Base-by-base conservation (phyloP, 768 basidiomycete species). In the Kondoa malvinella region DNA sequence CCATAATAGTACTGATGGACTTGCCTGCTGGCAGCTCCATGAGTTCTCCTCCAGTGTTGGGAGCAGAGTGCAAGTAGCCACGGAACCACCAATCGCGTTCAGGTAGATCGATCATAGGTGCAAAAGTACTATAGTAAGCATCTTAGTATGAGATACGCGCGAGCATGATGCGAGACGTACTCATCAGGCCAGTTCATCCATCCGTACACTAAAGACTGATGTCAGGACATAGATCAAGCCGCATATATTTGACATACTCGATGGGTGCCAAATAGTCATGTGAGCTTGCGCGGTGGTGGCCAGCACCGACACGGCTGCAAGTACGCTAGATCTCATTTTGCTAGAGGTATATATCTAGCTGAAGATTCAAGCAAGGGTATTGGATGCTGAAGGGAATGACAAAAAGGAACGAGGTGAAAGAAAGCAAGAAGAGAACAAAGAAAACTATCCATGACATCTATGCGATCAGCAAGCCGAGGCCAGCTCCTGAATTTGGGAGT, bases 21-120 rank as follows among this genome's bases (percentile, higher is more conserved):
- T 31, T 8, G 27, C 58, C 58, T 4, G 58, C 58, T 25, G 58
- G 58, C 4, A 59, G 58, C 58, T 59, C 58, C 58, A 59, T 59
- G 27, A 59, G 4, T 31, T 59, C 58, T 14, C 58, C 58, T 25
- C 58, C 58, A 59, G 58, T 59, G 14, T 21, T 8, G 21, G 40
- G 40, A 8, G 58, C 25, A 25, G 30, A 14, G 12, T 59, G 4
- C 15, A 31, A 29, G 58, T 25, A 59, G 27, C 58, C 58, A 8
- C 58, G 4, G 58, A 59, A 59, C 58, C 58, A 59, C 58, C 58
- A 59, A 59, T 59, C 40, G 21, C 40, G 21, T 50, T 21, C 8
- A 50, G 21, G 40, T 50, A 50, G 40, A 50, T 8, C 40, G 21
- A 50, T 50, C 40, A 50, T 50, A 50, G 40, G 40, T 50, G 40